Conservation (phyloP, 2,329 filamentous ascomycete species). For the Aurifilum marmelostoma region DNA sequence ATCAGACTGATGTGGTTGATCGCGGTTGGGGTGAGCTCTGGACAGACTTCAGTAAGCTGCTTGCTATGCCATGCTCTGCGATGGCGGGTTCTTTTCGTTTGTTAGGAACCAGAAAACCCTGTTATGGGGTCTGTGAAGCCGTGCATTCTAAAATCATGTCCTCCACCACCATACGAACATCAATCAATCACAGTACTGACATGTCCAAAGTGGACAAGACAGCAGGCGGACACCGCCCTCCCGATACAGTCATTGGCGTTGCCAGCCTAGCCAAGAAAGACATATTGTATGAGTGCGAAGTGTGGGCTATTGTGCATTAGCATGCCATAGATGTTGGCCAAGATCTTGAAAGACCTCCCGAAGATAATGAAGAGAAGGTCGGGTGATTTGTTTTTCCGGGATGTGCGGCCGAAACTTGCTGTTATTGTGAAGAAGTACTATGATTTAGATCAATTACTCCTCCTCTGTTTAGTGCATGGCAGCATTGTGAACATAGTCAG, state of each 20-base stretch:
- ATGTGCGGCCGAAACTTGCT: neutral
- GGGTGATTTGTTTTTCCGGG: neutral
- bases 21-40: conserved; percentile 23
- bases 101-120: too few species aligned
- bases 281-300: conserved; percentile 23
- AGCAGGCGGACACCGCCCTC: conserved; percentile 23
- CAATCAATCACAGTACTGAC: neutral
- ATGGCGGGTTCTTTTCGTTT: too few species aligned
- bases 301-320: conserved; percentile 22
- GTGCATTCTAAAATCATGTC: too few species aligned
- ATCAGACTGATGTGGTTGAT: conserved; percentile 21
- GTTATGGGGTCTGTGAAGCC: too few species aligned
- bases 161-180: too few species aligned
- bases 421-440: neutral
- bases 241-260: conserved; percentile 22
- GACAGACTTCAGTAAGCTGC: conserved; percentile 18
- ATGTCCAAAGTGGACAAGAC: conserved; percentile 14
- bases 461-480: too few species aligned
- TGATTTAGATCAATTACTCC: too few species aligned
- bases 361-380: too few species aligned
- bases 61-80: neutral
- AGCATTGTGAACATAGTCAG: too few species aligned
- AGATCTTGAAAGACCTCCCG: too few species aligned
- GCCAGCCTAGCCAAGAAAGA: conserved; percentile 20
- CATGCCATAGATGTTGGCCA: too few species aligned